Evolutionary conservation across 495 filamentous ascomycete species (phyloP).

Genomic region (Choiromyces venosus): DNA sequence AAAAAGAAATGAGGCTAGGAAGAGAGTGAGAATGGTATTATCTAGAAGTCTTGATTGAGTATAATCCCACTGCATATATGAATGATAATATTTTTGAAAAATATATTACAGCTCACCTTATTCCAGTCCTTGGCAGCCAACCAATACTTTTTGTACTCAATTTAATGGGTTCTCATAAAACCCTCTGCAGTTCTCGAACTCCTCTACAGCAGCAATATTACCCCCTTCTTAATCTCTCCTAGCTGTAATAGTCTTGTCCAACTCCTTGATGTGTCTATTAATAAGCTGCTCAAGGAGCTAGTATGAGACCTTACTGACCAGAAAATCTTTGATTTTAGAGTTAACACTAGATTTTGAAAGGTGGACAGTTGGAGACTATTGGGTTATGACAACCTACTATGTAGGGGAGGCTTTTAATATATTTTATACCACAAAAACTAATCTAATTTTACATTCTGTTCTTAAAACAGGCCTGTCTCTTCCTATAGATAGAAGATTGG

Average conservation of each 20-base stretch:
- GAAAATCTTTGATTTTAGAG: neutral
- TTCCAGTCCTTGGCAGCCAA: neutral
- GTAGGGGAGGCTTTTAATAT: neutral
- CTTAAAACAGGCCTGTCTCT: neutral
- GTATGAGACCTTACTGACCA: neutral
- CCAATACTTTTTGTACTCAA: neutral
- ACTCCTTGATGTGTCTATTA: neutral
- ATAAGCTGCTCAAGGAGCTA: neutral
- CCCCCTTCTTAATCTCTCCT: constrained; percentile 5
- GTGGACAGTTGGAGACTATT: too few species aligned
- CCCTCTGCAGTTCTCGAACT: neutral
- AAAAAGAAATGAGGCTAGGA: neutral
- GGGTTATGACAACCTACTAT: too few species aligned
- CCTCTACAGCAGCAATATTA: neutral
- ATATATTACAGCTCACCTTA: neutral
- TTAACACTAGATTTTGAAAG: too few species aligned
- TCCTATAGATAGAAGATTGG: neutral
- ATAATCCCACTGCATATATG: constrained; percentile 10
- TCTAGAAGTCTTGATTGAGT: neutral
- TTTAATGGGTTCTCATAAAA: constrained; percentile 6
- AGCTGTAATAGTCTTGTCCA: constrained; percentile 11
- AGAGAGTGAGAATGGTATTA: constrained; percentile 9
- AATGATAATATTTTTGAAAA: constrained; percentile 4
- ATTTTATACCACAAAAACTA: constrained; percentile 4
- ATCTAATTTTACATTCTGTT: neutral